These are phyloP conservation scores for Verticillium alfalfae DNA, from an alignment of 2,329 filamentous ascomycete species.

Conservation along the genomic window DNA sequence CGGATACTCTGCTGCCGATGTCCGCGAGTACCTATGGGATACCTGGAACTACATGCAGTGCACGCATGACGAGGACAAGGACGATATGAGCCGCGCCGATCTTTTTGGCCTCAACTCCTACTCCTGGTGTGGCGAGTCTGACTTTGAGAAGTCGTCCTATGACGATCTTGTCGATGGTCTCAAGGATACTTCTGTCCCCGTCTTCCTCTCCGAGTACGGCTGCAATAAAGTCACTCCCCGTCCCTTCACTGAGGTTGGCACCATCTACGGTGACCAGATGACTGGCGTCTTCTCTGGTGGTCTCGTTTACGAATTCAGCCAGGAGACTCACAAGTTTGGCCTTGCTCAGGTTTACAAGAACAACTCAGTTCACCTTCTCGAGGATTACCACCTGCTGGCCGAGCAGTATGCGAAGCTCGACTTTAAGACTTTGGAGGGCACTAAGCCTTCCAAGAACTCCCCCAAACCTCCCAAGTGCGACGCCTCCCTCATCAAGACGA, in stretches of 20 bases:
- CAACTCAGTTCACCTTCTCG: conserved; percentile 50
- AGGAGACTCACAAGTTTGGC: conserved; percentile 63
- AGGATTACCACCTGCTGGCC: conserved; percentile 70
- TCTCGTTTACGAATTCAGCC: conserved; percentile 74
- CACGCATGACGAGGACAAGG: conserved; percentile 43
- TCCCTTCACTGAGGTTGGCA: conserved; percentile 68
- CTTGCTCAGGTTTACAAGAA: conserved; percentile 58
- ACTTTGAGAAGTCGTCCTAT: conserved; percentile 58
- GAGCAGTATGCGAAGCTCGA: conserved; percentile 71
- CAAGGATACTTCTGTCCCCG: conserved; percentile 58
- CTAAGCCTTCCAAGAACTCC: conserved; percentile 49
- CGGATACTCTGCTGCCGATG: conserved; percentile 77
- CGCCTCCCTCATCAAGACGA: conserved; percentile 57
- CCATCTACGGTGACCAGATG: conserved; percentile 70
- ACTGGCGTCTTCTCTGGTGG: conserved; percentile 64
- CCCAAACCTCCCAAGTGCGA: conserved; percentile 57
- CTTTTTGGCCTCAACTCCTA: conserved; percentile 72
- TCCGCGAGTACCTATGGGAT: conserved; percentile 66
- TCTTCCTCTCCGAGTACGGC: conserved; percentile 80
- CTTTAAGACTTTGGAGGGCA: conserved; percentile 58
- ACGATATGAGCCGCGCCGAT: conserved; percentile 61
- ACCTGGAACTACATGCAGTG: conserved; percentile 74
- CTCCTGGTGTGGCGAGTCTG: conserved; percentile 65
- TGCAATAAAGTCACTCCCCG: conserved; percentile 71
- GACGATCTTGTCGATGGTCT: conserved; percentile 61